Base-by-base conservation (phyloP, 352 stramenopile species). In the Pythium scleroteichum region DNA sequence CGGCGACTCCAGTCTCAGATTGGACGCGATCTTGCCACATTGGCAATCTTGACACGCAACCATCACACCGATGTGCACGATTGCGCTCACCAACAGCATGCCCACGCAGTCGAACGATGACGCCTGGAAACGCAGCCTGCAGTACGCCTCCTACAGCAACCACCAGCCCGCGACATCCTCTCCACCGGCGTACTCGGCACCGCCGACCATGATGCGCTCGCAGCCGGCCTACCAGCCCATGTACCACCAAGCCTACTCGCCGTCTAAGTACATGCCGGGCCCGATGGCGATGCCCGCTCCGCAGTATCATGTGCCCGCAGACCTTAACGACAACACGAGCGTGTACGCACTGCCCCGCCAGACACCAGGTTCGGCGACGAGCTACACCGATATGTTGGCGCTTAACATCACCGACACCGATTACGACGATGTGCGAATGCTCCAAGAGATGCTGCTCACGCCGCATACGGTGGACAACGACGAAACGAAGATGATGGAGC, bases 371-470 rank as follows among this genome's bases (percentile, higher is more conserved):
- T 46, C 32, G 17, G 19, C 54, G 17, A 57, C 56, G 14, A 64
- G 41, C 41, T 60, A 60, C 53, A 52, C 40, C 1, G 53, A 60
- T 6, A 60, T 60, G 53, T 29, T 60, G 8, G 56, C 56, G 24
- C 23, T 63, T n/a, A 40, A 46, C 5, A 49, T 63, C 12, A 47
- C 35, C 24, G 59, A 59, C 32, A 19, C 42, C 29, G 59, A 66
- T 24, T 59, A 54, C 40, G 59, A 66, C 38, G 51, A 67, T n/a
- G 47, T 67, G 60, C 60, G 60, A 19, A 67, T 67, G 52, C 53
- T 67, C 3, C 52, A 62, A 23, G 53, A 61, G 53, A 61, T 62
- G 60, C 38, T 67, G 51, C 60, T 66, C 23, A 66, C 50, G 33
- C 59, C 59, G 41, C 40, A 50, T 10, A 32, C 51, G 35, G 14